These are phyloP conservation scores for Eucalyptus tenuipes DNA, from an alignment of 345 rosid species.

Conservation along the genomic window DNA sequence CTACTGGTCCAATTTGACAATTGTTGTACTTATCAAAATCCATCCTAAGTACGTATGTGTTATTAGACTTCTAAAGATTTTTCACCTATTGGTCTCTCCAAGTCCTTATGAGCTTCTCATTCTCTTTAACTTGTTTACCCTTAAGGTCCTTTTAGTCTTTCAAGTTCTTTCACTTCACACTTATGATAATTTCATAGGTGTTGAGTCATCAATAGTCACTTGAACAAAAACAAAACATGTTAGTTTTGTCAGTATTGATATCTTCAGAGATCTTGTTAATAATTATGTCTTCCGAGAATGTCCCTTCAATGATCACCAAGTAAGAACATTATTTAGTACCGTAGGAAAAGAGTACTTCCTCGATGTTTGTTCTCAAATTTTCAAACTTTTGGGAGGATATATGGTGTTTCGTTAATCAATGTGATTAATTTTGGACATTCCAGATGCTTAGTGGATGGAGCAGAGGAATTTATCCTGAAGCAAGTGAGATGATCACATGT, in stretches of 20 bases:
- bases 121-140: background rate
- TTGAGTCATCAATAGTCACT: background rate
- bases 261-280: background rate
- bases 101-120: background rate
- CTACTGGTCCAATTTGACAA: background rate
- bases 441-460: conserved; percentile 66
- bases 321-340: background rate
- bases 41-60: background rate
- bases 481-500: conserved; percentile 37
- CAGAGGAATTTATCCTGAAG: conserved; percentile 57
- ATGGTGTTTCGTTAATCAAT: background rate
- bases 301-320: conserved; percentile 55
- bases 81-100: background rate
- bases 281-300: conserved; percentile 72
- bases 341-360: background rate
- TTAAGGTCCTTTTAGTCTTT: background rate
- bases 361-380: background rate
- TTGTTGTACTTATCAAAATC: background rate
- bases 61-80: background rate
- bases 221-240: background rate
- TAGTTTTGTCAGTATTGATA: background rate
- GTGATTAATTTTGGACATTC: background rate
- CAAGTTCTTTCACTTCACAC: background rate
- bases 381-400: background rate
- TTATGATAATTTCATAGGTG: background rate